These are phyloP conservation scores for Erigeron philadelphicus DNA, from an alignment of 140 eudicot genomes.

Conservation along the genomic window DNA sequence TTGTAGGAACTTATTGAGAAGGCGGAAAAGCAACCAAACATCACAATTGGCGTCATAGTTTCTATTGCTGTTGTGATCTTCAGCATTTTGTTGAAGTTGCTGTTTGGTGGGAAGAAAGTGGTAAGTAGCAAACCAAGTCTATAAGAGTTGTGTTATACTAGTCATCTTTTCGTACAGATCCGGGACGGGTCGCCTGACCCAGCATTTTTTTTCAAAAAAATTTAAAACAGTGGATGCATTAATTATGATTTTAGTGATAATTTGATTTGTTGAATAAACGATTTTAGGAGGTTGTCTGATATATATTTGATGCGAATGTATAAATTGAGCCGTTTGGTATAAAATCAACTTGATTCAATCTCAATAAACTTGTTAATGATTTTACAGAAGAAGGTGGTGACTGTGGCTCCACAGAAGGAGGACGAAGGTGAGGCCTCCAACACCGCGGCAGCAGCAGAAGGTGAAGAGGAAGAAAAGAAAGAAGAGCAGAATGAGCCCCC, in stretches of 20 bases:
- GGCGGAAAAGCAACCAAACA: constrained; percentile 70
- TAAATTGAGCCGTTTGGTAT: too few species aligned
- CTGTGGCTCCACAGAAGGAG: constrained; percentile 31
- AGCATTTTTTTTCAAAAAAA: too few species aligned
- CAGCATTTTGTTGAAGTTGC: constrained; percentile 43
- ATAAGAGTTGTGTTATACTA: too few species aligned
- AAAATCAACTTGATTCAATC: too few species aligned
- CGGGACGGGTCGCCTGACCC: too few species aligned
- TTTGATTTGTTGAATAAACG: too few species aligned
- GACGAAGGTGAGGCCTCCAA: constrained; percentile 48
- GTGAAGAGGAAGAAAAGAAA: constrained; percentile 27
- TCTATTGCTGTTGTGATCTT: constrained; percentile 48
- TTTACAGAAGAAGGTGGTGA: constrained; percentile 36
- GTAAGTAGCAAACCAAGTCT: constrained; percentile 29
- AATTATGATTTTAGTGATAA: too few species aligned
- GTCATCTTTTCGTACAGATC: too few species aligned
- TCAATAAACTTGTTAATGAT: not conserved
- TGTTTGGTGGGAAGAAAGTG: constrained; percentile 73
- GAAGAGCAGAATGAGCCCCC: constrained; percentile 41
- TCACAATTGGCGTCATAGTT: constrained; percentile 56
- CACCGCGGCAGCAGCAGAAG: constrained; percentile 21
- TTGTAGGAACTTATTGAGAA: constrained; percentile 73
- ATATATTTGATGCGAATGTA: too few species aligned
- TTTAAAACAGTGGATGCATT: too few species aligned
- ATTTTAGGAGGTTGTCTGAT: too few species aligned